These are phyloP conservation scores for Phytophthora pluvialis DNA, from an alignment of 352 stramenopile species.

Conservation along the genomic window DNA sequence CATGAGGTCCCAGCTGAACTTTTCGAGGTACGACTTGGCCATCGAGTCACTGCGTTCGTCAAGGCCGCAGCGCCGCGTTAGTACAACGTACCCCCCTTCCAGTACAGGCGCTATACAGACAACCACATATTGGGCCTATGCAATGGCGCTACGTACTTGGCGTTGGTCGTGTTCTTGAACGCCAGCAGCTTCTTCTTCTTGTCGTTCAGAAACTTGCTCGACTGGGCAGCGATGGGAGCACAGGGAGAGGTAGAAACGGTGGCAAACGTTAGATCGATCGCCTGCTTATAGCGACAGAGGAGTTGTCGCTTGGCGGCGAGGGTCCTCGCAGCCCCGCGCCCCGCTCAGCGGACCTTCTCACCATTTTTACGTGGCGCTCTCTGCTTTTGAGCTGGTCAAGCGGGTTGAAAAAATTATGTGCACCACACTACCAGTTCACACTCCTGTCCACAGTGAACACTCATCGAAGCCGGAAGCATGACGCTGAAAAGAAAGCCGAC, in stretches of 20 bases:
- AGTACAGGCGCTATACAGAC: background rate
- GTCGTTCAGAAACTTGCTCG: constrained; percentile 54
- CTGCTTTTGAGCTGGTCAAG: constrained; percentile 19
- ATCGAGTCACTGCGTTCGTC: constrained; percentile 54
- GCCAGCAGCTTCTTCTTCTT: constrained; percentile 78
- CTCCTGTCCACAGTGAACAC: no score
- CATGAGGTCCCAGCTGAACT: constrained; percentile 84
- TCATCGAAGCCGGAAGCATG: no score
- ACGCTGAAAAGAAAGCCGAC: background rate
- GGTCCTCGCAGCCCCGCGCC: background rate
- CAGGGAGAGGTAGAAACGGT: background rate
- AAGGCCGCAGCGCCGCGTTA: background rate
- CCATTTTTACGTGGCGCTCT: constrained; percentile 34
- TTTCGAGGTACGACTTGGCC: constrained; percentile 76
- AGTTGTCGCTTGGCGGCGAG: background rate
- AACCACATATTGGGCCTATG: background rate
- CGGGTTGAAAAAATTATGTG: constrained; percentile 2
- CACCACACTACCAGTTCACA: constrained; percentile 5
- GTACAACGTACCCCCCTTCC: background rate
- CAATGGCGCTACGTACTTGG: constrained; percentile 45
- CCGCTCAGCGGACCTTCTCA: constrained; percentile 15
- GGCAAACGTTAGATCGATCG: constrained; percentile 2
- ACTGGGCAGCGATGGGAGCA: constrained; percentile 20
- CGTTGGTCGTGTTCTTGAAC: constrained; percentile 82
- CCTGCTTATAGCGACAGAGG: background rate